Evolutionary conservation across 345 rosid species (phyloP).

Genomic region (Eutrema heterophyllum): DNA sequence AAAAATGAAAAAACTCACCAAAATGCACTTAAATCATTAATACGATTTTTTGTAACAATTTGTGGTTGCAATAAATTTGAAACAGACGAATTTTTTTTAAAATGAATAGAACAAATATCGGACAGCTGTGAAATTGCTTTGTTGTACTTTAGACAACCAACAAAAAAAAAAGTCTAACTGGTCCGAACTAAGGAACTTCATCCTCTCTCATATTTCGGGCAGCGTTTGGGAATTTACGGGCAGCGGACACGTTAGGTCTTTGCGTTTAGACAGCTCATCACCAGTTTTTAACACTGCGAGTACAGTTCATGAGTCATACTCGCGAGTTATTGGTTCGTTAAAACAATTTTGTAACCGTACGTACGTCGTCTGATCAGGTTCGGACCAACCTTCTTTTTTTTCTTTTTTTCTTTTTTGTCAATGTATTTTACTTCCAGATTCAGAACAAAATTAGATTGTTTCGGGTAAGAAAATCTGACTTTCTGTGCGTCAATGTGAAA

Average conservation of each 20-base stretch:
- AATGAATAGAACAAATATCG: conserved; percentile 15
- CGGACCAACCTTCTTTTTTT: conserved; percentile 12
- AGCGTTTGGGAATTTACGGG: conserved; percentile 20
- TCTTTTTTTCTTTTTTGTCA: neutral
- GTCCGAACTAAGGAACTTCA: conserved; percentile 28
- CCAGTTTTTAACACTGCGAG: conserved; percentile 22
- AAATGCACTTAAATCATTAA: neutral
- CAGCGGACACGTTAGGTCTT: conserved; percentile 19
- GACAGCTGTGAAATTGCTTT: conserved; percentile 33
- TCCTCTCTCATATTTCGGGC: conserved; percentile 30
- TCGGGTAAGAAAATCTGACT: neutral
- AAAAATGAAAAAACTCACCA: neutral
- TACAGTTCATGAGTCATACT: neutral
- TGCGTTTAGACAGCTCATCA: conserved; percentile 28
- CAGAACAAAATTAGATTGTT: neutral
- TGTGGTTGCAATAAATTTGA: conserved; percentile 13
- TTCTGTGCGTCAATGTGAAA: neutral
- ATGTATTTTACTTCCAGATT: neutral
- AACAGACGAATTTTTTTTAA: neutral
- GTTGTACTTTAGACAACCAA: conserved; percentile 30
- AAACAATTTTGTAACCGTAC: neutral
- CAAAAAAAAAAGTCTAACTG: conserved; percentile 18
- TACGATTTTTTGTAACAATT: neutral
- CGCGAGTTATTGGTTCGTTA: conserved; percentile 11
- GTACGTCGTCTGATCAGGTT: conserved; percentile 5